Evolutionary conservation across 371 early-diverging fungal genomes (phyloP), one percentile per base, ranked within the genome.

Genomic region (Mortierella sp.): DNA sequence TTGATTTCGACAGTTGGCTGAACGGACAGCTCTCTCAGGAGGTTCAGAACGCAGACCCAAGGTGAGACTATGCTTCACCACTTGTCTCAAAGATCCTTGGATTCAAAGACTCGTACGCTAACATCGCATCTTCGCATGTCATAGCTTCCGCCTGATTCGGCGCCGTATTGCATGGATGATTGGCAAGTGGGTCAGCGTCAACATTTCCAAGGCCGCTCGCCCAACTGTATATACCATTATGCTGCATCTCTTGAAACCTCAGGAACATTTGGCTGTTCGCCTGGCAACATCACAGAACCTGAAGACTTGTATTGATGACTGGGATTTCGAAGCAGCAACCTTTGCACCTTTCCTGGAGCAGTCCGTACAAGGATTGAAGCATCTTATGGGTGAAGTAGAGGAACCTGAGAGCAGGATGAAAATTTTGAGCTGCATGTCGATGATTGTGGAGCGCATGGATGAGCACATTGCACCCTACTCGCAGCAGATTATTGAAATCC

Each of bases 101-200:
- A 0, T 28, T 65, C 31, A 45, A 19, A 24, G 42, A 24, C 68
- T 24, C 9, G 11, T 24, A 34, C 24, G 38, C 38, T 68, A 24
- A 68, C 45, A 19, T 24, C 28, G 24, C 34, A 57, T 9, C 45
- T 26, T 63, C 60, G 45, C 21, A 38, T 50, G 45, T 70, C 42
- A 42, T 79, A 94, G 94, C 52, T 90, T 89, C 54, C 93, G 90
- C 31, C 84, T 96, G 13, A 84, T 97, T 38, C 92, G 94, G 55
- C 92, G 96, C 57, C 92, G 98, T 24, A 94, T 96, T 26, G 95
- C 95, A 8, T 94, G 95, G 95, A 87, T 98, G 71, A 90, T 97
- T 57, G 96, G 96, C n/a, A 91, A 92, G 81, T 98, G 97, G 97
- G 92, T 97, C 28, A 90, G 90, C 11, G 96, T 97, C 77, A 95